Evolutionary conservation across 73 alveolate species (phyloP), one percentile per base, ranked within the genome.

Genomic region (Symbiodinium pilosum): DNA sequence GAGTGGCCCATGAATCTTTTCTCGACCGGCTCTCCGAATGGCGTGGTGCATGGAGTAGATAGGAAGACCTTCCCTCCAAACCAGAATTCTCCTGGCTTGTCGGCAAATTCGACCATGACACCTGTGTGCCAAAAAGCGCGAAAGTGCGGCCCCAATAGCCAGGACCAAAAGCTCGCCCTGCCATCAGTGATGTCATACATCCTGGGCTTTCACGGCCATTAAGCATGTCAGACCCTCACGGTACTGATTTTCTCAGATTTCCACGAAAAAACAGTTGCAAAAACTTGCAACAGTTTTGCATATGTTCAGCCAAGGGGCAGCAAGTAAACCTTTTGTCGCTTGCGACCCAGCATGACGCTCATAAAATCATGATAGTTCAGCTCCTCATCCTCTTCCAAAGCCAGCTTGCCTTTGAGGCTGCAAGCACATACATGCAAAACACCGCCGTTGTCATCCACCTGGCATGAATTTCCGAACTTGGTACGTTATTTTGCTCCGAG

Each of bases 161-260:
- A 89, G 9, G 73, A 68, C 96, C 96, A 89, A 16, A 51, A 4
- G 16, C 43, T 41, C 39, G 96, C 96, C 52, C 36, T 64, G 39
- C 96, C 96, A 26, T 64, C 52, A 44, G 73, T 89, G 87, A 89
- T 89, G 96, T 89, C 96, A 39, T 89, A 89, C 96, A 89, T 89
- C 95, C 95, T 87, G 26, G 43, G 28, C 0, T 34, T 73, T n/a
- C 26, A 3, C n/a, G n/a, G n/a, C n/a, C n/a, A n/a, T n/a, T n/a
- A n/a, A n/a, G n/a, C n/a, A n/a, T n/a, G n/a, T n/a, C n/a, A n/a
- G n/a, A n/a, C n/a, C n/a, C n/a, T n/a, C n/a, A n/a, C n/a, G n/a
- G n/a, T n/a, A n/a, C n/a, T n/a, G n/a, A n/a, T n/a, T n/a, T n/a
- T n/a, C n/a, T n/a, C n/a, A n/a, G n/a, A n/a, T n/a, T n/a, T n/a